Evolutionary conservation across 2,329 filamentous ascomycete species (phyloP).

Genomic region (Laburnicola sp.): DNA sequence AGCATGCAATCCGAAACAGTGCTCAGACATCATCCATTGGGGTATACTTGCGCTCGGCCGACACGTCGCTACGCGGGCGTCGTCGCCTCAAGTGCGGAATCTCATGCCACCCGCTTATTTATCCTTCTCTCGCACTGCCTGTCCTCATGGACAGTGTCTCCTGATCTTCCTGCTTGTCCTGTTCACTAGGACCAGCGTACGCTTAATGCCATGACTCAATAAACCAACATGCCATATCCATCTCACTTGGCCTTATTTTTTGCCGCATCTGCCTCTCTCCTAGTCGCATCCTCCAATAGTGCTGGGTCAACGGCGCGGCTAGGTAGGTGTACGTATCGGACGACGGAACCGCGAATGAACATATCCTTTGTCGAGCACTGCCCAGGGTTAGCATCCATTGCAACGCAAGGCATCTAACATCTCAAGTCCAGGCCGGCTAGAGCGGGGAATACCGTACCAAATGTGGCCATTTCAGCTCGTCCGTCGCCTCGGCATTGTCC

Average conservation of each 20-base stretch:
- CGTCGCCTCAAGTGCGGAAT: background rate
- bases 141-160: background rate
- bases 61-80: background rate
- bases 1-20: background rate
- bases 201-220: constrained; percentile 1
- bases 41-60: constrained; percentile 3
- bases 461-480: constrained; percentile 94
- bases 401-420: background rate
- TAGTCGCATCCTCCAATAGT: constrained; percentile 81
- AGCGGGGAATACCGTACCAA: constrained; percentile 57
- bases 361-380: constrained; percentile 87
- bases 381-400: constrained; percentile 6
- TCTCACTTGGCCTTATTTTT: constrained; percentile 45
- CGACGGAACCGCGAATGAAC: constrained; percentile 91
- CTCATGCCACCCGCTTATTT: background rate
- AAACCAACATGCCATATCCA: background rate
- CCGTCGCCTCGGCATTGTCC: constrained; percentile 89
- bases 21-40: background rate
- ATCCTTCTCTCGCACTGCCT: background rate
- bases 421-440: constrained; percentile 29
- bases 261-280: constrained; percentile 42
- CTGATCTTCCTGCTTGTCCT: background rate
- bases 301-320: constrained; percentile 81
- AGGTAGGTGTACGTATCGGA: constrained; percentile 88
- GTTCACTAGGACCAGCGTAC: background rate